Evolutionary conservation across 306 rosid genomes (phyloP).

Genomic region (Sicyos edulis): DNA sequence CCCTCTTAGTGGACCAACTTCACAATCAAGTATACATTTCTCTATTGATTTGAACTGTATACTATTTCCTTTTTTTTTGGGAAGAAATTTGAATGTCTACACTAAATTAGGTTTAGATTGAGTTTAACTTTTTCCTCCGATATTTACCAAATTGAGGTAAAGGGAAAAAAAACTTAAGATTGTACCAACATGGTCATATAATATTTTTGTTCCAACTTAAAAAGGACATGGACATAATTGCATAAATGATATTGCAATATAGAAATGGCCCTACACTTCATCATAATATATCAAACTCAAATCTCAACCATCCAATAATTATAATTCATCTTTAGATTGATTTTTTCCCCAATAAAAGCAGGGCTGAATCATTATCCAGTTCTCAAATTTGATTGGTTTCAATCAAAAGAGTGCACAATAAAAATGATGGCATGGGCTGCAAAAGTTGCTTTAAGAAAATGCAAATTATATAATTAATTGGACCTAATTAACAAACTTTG

Average conservation of each 20-base stretch:
- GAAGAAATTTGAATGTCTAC: too few relatives aligned
- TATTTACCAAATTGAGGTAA: too few relatives aligned
- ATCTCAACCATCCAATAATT: slow-evolving; percentile 13
- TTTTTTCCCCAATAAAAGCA: slow-evolving; percentile 5
- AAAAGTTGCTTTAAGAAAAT: slow-evolving; percentile 15
- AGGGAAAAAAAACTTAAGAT: neutral
- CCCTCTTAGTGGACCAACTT: too few relatives aligned
- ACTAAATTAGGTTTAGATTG: too few relatives aligned
- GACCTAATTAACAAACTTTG: slow-evolving; percentile 16
- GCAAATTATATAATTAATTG: neutral
- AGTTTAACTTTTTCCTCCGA: too few relatives aligned
- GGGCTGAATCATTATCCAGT: neutral
- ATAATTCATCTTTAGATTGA: slow-evolving; percentile 2
- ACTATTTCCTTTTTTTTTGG: too few relatives aligned
- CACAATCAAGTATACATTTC: too few relatives aligned
- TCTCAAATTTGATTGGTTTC: slow-evolving; percentile 5
- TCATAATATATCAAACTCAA: slow-evolving; percentile 1
- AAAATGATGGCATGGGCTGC: neutral
- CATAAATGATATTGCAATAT: neutral
- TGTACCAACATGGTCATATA: neutral
- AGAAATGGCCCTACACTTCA: neutral
- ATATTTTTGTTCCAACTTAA: neutral
- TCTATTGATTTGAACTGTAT: too few relatives aligned
- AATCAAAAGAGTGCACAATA: neutral
- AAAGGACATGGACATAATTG: slow-evolving; percentile 6